Evolutionary conservation across 2,329 filamentous ascomycete genomes (phyloP).

Genomic region (Lasiodiplodia citricola): DNA sequence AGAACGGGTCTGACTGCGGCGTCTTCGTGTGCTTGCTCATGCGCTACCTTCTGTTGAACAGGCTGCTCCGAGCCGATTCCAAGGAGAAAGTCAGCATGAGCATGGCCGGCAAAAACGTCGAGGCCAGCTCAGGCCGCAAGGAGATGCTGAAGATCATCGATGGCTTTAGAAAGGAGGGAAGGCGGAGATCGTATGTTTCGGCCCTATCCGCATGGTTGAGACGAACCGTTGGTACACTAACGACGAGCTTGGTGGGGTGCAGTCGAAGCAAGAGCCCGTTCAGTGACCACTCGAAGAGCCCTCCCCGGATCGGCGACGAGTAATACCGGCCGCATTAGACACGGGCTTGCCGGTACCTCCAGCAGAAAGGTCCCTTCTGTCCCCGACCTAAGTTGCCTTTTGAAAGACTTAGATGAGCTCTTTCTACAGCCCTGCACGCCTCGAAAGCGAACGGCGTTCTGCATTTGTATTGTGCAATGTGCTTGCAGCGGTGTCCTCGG

Average conservation of each 20-base stretch:
- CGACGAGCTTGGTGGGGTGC: neutral
- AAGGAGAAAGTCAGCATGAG: conserved; percentile 93
- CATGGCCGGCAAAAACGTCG: conserved; percentile 81
- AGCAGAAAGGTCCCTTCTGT: neutral
- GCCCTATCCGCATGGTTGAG: neutral
- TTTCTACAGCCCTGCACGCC: neutral
- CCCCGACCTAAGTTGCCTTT: neutral
- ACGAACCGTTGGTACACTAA: neutral
- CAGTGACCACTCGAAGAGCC: conserved; percentile 39
- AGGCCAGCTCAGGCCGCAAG: conserved; percentile 79
- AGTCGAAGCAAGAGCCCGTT: conserved; percentile 44
- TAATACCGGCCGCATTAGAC: neutral
- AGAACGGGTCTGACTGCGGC: conserved; percentile 91
- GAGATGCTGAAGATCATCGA: conserved; percentile 93
- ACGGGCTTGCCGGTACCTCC: neutral
- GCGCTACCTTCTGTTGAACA: conserved; percentile 87
- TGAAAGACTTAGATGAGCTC: neutral
- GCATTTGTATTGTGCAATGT: neutral
- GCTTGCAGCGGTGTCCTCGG: neutral
- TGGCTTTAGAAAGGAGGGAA: conserved; percentile 81
- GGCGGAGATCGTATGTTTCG: conserved; percentile 74
- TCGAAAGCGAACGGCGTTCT: neutral
- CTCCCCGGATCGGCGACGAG: conserved; percentile 44
- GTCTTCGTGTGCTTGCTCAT: conserved; percentile 96
- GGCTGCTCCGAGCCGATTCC: conserved; percentile 78